Conservation (phyloP, 2,329 filamentous ascomycete genomes). For the Lizonia empirigonia region DNA sequence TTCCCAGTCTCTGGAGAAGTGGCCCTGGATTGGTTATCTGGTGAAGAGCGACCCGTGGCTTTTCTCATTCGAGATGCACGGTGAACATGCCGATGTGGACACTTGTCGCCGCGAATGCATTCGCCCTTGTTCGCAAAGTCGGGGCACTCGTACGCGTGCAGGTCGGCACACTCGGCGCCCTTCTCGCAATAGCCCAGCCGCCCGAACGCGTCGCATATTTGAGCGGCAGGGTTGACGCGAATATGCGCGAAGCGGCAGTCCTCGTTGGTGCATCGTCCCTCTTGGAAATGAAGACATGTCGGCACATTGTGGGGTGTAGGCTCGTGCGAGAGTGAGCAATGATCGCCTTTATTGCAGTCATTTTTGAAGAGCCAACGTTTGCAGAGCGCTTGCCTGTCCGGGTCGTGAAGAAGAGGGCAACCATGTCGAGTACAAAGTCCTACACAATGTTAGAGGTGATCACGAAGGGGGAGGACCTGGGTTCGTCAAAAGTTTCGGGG, state of each 20-base stretch:
- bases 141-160: slow-evolving; percentile 92
- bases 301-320: slow-evolving; percentile 82
- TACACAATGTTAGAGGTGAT: slow-evolving; percentile 27
- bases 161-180: slow-evolving; percentile 75
- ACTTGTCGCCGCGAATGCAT: slow-evolving; percentile 76
- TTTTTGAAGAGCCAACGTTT: slow-evolving; percentile 83
- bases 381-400: slow-evolving; percentile 86
- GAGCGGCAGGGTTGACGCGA: slow-evolving; percentile 74
- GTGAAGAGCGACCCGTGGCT: slow-evolving; percentile 21
- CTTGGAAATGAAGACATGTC: slow-evolving; percentile 86
- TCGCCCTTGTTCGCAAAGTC: slow-evolving; percentile 89
- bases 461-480: background rate
- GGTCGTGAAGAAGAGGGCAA: slow-evolving; percentile 84
- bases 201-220: slow-evolving; percentile 84
- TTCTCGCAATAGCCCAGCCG: slow-evolving; percentile 87
- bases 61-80: slow-evolving; percentile 38
- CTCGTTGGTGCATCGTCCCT: slow-evolving; percentile 85
- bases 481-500: slow-evolving; percentile 18
- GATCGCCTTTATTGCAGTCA: slow-evolving; percentile 74
- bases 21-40: slow-evolving; percentile 15
- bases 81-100: slow-evolving; percentile 85
- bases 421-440: slow-evolving; percentile 84
- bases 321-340: slow-evolving; percentile 91
- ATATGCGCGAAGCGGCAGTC: slow-evolving; percentile 88
- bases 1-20: slow-evolving; percentile 17